phyloP scores from a whole-genome alignment of 2,329 filamentous ascomycete genomes.

The Aureobasidium sp. region DNA sequence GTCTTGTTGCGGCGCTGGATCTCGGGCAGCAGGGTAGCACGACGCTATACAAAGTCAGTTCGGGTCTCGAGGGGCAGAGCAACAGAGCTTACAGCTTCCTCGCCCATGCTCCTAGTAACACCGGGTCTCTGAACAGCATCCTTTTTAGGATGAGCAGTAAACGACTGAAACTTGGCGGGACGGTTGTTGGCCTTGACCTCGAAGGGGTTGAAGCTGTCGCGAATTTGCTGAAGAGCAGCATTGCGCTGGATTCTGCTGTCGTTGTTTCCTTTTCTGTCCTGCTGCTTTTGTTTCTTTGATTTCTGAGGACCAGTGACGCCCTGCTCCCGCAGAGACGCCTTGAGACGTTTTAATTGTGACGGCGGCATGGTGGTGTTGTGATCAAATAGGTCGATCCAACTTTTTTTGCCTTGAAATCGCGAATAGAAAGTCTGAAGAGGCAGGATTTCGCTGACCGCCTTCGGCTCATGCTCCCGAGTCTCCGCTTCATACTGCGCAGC shows the following conservation, averaged over 20 bases:
- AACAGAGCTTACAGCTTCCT: constrained; percentile 60
- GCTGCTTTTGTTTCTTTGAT: constrained; percentile 89
- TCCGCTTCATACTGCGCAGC: not conserved
- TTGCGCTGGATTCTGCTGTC: constrained; percentile 72
- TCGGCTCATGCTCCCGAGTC: not conserved
- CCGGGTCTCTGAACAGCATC: constrained; percentile 62
- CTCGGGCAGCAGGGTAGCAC: constrained; percentile 78
- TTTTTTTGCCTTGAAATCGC: constrained; percentile 7
- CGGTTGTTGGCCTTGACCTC: constrained; percentile 73
- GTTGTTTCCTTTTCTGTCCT: constrained; percentile 45
- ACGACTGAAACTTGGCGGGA: constrained; percentile 79
- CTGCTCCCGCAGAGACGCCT: constrained; percentile 80
- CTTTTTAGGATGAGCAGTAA: constrained; percentile 51
- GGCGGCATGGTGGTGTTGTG: constrained; percentile 61
- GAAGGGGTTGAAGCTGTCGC: constrained; percentile 97
- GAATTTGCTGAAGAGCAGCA: constrained; percentile 74
- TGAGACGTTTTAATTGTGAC: constrained; percentile 93
- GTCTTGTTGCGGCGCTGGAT: constrained; percentile 86
- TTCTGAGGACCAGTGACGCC: constrained; percentile 87
- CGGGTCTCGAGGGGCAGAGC: not conserved
- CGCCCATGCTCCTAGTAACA: constrained; percentile 75
- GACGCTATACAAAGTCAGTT: constrained; percentile 47
- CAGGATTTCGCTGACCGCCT: constrained; percentile 11
- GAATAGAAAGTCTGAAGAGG: not conserved
- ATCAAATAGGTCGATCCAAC: not conserved